Conservation (phyloP, 2,329 filamentous ascomycete genomes). For the Aspergillus viridinutans region DNA sequence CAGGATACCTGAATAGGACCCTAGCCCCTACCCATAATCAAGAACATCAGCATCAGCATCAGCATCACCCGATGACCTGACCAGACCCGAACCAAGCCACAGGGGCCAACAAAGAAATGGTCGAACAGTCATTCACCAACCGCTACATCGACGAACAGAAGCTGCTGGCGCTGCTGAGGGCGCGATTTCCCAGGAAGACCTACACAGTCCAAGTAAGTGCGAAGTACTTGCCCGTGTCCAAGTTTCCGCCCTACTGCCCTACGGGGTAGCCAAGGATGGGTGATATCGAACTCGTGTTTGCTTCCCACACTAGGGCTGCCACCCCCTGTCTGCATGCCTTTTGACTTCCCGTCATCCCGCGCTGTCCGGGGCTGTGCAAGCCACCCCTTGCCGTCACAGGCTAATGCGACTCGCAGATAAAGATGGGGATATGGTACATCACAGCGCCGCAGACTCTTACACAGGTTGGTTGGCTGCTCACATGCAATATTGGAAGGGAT, state of each 20-base stretch:
- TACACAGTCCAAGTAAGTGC: slow-evolving; percentile 2
- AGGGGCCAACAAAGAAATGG: background rate
- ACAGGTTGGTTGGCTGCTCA: slow-evolving; percentile 1
- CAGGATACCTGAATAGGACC: background rate
- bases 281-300: background rate
- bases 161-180: slow-evolving; percentile 1
- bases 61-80: background rate
- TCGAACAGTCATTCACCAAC: slow-evolving; percentile 1
- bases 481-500: background rate
- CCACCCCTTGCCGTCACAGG: background rate
- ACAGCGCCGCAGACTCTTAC: background rate
- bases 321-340: background rate
- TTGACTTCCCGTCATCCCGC: background rate
- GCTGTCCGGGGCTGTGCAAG: no score
- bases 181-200: background rate
- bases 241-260: no score
- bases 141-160: slow-evolving; percentile 2
- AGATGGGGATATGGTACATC: slow-evolving; percentile 1
- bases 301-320: no score
- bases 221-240: no score
- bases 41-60: background rate
- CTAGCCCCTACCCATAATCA: background rate
- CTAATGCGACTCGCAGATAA: slow-evolving; percentile 1
- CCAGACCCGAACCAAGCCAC: background rate
- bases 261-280: no score